Percentiles rank a stretch among this genome's conserved stretches.
Conservation (phyloP, 306 rosid genomes). For the Prunus mira region DNA sequence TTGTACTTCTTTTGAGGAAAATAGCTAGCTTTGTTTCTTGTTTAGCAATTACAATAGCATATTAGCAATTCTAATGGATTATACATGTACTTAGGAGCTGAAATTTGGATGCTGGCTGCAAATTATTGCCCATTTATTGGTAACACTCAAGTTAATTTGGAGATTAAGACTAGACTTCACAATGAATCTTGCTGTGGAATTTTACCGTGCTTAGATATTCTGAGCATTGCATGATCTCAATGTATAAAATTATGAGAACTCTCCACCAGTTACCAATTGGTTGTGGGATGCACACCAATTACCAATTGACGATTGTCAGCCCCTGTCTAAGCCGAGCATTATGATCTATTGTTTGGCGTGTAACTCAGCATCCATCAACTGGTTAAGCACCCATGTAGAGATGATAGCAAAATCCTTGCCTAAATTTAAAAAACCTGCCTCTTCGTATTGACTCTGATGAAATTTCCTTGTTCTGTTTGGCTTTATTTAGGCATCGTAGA, state of each 20-base stretch:
- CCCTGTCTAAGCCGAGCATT: not conserved
- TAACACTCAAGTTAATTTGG: not conserved
- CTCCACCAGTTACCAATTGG: not conserved
- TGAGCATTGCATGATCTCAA: not conserved
- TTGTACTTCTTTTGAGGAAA: not conserved
- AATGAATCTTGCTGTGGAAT: not conserved
- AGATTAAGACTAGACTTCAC: not conserved
- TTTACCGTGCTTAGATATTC: not conserved
- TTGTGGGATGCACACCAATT: not conserved
- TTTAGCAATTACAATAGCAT: not conserved
- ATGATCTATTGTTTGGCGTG: not conserved
- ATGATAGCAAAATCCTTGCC: not conserved
- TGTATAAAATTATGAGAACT: not conserved
- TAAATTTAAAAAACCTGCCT: not conserved
- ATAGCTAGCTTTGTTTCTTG: not conserved
- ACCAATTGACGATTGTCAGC: not conserved
- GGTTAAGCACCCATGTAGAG: not conserved
- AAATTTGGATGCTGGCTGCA: not conserved
- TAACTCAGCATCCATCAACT: not conserved
- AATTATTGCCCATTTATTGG: not conserved
- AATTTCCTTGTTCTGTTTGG: not conserved
- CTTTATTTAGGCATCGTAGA: slow-evolving; percentile 31
- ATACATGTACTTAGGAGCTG: not conserved
- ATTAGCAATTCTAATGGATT: not conserved
- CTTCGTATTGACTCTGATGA: slow-evolving; percentile 9